phyloP scores from a whole-genome alignment of 2,329 filamentous ascomycete species.

The Ciborinia camelliae region DNA sequence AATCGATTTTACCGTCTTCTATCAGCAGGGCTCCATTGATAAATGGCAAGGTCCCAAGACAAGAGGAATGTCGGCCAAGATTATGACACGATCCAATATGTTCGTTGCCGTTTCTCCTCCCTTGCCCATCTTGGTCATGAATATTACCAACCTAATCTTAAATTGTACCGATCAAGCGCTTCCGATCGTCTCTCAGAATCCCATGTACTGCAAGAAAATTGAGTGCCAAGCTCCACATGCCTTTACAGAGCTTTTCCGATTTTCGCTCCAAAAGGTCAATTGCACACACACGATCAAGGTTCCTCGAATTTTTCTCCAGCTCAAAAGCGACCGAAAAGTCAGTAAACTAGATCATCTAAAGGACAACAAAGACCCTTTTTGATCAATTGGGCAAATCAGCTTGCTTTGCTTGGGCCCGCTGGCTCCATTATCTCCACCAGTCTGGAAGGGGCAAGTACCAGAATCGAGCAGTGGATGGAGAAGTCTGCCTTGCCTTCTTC shows the following conservation, averaged over 20 bases:
- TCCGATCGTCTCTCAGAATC: constrained; percentile 37
- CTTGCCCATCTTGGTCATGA: constrained; percentile 84
- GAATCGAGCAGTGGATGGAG: no score
- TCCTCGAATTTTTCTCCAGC: background rate
- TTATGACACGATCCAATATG: no score
- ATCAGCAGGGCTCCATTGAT: no score
- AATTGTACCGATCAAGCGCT: constrained; percentile 43
- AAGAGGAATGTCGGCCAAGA: no score
- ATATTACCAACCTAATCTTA: constrained; percentile 70
- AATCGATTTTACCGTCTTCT: no score
- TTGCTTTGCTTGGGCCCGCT: background rate
- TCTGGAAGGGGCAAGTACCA: background rate
- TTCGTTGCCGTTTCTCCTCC: background rate
- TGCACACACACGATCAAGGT: background rate
- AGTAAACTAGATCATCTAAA: background rate
- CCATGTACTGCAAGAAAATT: no score
- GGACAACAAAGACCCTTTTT: background rate
- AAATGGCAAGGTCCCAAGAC: no score
- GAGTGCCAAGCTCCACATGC: no score
- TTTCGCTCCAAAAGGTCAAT: background rate
- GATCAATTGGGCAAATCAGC: background rate
- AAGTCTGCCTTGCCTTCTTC: no score
- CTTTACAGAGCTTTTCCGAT: background rate
- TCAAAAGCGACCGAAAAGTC: background rate
- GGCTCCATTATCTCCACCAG: no score